Conservation (phyloP, 2,329 filamentous ascomycete species). For the Ceratocystis ficicola region DNA sequence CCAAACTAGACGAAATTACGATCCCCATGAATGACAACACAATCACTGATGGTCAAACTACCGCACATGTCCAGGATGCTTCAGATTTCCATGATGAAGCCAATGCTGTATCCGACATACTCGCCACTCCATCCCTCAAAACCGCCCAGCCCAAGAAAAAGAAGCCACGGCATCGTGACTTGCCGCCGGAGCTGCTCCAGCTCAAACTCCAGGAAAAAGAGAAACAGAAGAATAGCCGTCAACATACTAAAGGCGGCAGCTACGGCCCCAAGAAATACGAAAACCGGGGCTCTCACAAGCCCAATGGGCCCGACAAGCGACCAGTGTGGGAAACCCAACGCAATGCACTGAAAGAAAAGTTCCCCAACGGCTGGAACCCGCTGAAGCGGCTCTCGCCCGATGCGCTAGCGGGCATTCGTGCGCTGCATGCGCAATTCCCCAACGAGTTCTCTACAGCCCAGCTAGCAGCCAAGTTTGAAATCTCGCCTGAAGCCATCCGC, state of each 20-base stretch:
- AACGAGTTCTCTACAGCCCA: constrained; percentile 60
- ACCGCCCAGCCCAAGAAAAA: constrained; percentile 12
- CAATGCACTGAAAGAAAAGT: constrained; percentile 60
- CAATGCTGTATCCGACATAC: not conserved
- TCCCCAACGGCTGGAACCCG: constrained; percentile 69
- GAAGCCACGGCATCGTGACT: constrained; percentile 15
- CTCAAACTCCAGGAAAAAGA: not conserved
- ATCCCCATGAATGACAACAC: not conserved
- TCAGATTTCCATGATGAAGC: not conserved
- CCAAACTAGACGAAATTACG: not conserved
- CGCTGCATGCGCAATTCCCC: constrained; percentile 66
- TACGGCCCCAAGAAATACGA: not conserved
- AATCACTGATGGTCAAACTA: not conserved
- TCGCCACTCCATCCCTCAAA: constrained; percentile 8
- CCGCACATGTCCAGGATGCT: not conserved
- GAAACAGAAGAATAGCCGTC: not conserved
- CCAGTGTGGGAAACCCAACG: constrained; percentile 66
- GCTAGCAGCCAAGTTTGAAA: constrained; percentile 66
- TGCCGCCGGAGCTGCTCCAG: not conserved
- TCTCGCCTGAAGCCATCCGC: constrained; percentile 78
- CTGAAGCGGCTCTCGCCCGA: constrained; percentile 83
- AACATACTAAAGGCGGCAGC: not conserved
- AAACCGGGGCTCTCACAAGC: not conserved
- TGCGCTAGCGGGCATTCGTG: constrained; percentile 77
- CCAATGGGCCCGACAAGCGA: constrained; percentile 23